Conservation (phyloP, 73 alveolate species). For the Paramecium sexaurelia region DNA sequence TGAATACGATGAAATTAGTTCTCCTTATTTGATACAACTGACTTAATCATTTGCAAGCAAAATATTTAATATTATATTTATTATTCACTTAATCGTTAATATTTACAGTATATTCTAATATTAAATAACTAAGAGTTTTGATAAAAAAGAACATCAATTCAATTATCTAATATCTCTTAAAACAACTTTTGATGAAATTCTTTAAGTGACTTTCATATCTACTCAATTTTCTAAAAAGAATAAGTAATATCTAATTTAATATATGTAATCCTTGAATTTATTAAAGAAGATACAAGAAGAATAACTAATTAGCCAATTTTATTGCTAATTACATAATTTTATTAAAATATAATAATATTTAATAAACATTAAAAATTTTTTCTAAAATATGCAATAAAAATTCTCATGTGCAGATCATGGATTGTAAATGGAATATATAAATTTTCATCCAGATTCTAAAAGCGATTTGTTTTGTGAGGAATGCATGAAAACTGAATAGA, state of each 20-base stretch:
- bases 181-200: too few relatives aligned
- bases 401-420: neutral
- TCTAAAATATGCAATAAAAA: neutral
- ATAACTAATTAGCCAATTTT: too few relatives aligned
- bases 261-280: too few relatives aligned
- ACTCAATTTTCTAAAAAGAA: too few relatives aligned
- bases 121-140: neutral
- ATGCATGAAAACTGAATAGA: neutral
- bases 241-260: too few relatives aligned
- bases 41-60: slow-evolving; percentile 21
- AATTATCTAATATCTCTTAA: too few relatives aligned
- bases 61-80: neutral
- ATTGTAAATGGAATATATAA: neutral
- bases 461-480: neutral
- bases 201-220: too few relatives aligned
- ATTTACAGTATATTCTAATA: neutral
- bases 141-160: neutral
- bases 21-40: slow-evolving; percentile 1
- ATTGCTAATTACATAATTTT: too few relatives aligned
- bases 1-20: neutral
- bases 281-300: neutral
- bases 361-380: neutral
- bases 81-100: neutral
- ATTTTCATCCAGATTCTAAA: neutral
- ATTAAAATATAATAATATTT: neutral